A percentile compares a stretch with the other conserved stretches of the same genome.
phyloP scores from a whole-genome alignment of 345 rosid genomes.

The Leavenworthia alabamica region DNA sequence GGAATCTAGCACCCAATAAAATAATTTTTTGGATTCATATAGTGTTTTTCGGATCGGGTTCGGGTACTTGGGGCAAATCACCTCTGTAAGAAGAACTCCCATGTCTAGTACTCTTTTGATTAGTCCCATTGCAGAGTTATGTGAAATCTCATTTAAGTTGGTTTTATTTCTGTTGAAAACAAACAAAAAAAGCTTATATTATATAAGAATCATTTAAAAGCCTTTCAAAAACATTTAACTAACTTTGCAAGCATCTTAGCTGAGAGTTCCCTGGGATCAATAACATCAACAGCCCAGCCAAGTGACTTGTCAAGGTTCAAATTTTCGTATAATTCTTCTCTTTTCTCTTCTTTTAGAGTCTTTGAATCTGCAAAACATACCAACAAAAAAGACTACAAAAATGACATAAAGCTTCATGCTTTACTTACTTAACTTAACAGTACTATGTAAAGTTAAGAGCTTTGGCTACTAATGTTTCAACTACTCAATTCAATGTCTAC shows the following conservation, averaged over 20 bases:
- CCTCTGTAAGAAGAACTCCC: conserved; percentile 94
- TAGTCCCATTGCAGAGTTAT: conserved; percentile 87
- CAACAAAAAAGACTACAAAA: too few relatives aligned
- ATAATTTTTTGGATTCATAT: too few relatives aligned
- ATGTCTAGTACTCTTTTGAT: conserved; percentile 52
- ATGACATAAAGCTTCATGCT: too few relatives aligned
- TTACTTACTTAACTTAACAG: too few relatives aligned
- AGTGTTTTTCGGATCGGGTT: too few relatives aligned
- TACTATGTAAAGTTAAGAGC: too few relatives aligned
- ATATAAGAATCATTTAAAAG: too few relatives aligned
- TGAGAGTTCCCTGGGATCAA: conserved; percentile 89
- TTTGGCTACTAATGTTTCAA: too few relatives aligned
- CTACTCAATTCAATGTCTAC: too few relatives aligned
- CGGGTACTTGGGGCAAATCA: too few relatives aligned
- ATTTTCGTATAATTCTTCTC: conserved; percentile 74
- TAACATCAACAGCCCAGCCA: conserved; percentile 96
- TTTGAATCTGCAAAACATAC: conserved; percentile 60
- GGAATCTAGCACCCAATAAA: too few relatives aligned
- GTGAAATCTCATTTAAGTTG: conserved; percentile 87
- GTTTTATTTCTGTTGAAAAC: conserved; percentile 65
- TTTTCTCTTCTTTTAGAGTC: conserved; percentile 88
- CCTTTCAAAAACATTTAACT: too few relatives aligned
- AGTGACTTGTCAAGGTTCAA: conserved; percentile 64
- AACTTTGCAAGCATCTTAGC: conserved; percentile 85
- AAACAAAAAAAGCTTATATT: not conserved